These are phyloP conservation scores for Eurotiales sp. DNA, from an alignment of 2,329 filamentous ascomycete species.

Conservation along the genomic window DNA sequence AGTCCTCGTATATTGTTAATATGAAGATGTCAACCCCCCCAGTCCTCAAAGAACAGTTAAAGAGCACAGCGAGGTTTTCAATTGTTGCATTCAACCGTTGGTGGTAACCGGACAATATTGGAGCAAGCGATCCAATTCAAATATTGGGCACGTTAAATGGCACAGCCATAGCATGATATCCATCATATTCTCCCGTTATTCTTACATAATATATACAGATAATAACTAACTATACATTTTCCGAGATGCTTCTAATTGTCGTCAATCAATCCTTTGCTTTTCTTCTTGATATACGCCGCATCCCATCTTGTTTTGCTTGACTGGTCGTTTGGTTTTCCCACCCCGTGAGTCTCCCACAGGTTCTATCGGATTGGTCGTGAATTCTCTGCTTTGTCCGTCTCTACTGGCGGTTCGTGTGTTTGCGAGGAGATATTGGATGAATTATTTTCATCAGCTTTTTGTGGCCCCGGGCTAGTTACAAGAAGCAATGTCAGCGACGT, in stretches of 20 bases:
- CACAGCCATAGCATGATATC: too few relatives aligned
- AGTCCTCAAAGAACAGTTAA: too few relatives aligned
- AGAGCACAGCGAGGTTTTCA: too few relatives aligned
- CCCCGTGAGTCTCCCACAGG: not conserved
- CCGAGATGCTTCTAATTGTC: too few relatives aligned
- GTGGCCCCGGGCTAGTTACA: not conserved
- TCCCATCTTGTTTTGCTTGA: not conserved
- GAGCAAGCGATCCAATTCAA: too few relatives aligned
- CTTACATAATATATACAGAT: not conserved
- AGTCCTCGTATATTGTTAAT: too few relatives aligned
- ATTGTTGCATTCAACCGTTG: too few relatives aligned
- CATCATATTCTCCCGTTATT: not conserved
- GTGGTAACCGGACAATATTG: too few relatives aligned
- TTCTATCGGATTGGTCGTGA: slow-evolving; percentile 19
- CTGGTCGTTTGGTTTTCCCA: not conserved
- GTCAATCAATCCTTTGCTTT: not conserved
- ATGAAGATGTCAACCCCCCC: too few relatives aligned
- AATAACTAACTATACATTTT: not conserved
- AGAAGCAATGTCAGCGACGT: not conserved
- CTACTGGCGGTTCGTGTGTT: not conserved
- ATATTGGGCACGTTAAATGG: too few relatives aligned
- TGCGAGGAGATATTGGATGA: not conserved
- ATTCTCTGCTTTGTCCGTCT: slow-evolving; percentile 15
- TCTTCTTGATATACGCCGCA: not conserved
- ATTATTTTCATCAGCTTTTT: not conserved